phyloP scores from a whole-genome alignment of 2,329 filamentous ascomycete genomes.

The Ophiostoma pallidulum region DNA sequence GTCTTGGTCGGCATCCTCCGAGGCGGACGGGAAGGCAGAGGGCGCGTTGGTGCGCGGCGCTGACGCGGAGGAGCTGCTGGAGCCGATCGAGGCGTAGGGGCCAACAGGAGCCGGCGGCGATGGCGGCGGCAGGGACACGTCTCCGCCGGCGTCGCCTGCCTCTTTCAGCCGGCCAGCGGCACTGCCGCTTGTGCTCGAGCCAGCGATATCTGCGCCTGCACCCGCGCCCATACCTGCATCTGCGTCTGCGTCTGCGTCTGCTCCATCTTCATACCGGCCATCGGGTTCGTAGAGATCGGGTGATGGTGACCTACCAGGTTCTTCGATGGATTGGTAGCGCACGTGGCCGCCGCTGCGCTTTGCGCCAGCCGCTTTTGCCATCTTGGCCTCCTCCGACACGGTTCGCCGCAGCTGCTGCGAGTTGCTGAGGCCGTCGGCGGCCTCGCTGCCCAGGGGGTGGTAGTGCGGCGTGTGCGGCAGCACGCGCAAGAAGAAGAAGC shows the following conservation, averaged over 20 bases:
- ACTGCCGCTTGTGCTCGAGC: not conserved
- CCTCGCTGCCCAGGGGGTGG: conserved; percentile 36
- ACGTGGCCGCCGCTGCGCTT: conserved; percentile 18
- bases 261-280: conserved; percentile 1
- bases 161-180: not conserved
- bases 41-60: not conserved
- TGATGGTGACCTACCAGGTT: conserved; percentile 60
- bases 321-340: conserved; percentile 30
- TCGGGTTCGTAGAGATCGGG: conserved; percentile 18
- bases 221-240: too few species aligned
- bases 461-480: conserved; percentile 50
- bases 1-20: conserved; percentile 26
- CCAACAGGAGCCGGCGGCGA: too few species aligned
- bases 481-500: conserved; percentile 78
- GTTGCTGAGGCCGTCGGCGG: conserved; percentile 21
- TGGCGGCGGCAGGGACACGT: not conserved
- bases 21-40: conserved; percentile 5
- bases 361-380: conserved; percentile 16
- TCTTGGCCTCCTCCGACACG: conserved; percentile 33
- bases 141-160: not conserved
- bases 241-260: not conserved
- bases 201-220: not conserved
- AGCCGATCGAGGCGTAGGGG: not conserved
- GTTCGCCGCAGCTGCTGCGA: conserved; percentile 33
- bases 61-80: conserved; percentile 1